Conservation (phyloP, 768 basidiomycete species). For the Boletales sp. region DNA sequence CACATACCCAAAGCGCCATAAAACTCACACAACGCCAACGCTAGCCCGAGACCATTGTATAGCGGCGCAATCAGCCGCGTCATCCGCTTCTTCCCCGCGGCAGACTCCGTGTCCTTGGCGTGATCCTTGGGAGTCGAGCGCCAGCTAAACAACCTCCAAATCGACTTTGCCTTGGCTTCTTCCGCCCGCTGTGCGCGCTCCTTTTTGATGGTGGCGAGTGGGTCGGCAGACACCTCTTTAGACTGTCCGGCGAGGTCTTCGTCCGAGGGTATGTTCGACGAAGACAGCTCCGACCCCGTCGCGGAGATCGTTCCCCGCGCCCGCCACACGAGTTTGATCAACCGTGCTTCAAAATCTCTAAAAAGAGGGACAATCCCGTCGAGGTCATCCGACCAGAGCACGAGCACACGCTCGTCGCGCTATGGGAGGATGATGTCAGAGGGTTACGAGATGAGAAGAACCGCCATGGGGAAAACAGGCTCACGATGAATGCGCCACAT, state of each 20-base stretch:
- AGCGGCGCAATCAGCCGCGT: constrained; percentile 67
- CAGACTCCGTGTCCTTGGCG: constrained; percentile 51
- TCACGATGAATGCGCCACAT: constrained; percentile 81
- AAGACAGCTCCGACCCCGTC: constrained; percentile 36
- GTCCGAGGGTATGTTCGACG: constrained; percentile 49
- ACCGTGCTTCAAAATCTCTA: constrained; percentile 67
- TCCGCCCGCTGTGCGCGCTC: not conserved
- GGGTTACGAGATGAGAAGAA: constrained; percentile 7
- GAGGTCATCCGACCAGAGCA: constrained; percentile 83
- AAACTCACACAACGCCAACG: constrained; percentile 57
- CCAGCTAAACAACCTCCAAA: constrained; percentile 37
- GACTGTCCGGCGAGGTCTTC: constrained; percentile 53
- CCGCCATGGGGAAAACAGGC: constrained; percentile 18
- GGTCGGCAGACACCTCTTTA: constrained; percentile 19
- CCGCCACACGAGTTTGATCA: constrained; percentile 81
- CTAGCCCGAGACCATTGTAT: constrained; percentile 69
- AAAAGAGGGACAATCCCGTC: constrained; percentile 76
- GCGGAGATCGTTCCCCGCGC: constrained; percentile 36
- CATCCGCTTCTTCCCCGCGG: constrained; percentile 37
- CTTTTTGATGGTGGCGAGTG: constrained; percentile 7
- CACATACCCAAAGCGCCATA: not conserved
- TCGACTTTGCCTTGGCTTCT: not conserved
- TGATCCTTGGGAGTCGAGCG: constrained; percentile 41
- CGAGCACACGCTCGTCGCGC: constrained; percentile 80
- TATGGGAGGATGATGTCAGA: constrained; percentile 23